These are phyloP conservation scores for Microdochium nivale DNA, from an alignment of 2,329 filamentous ascomycete genomes.

Conservation along the genomic window DNA sequence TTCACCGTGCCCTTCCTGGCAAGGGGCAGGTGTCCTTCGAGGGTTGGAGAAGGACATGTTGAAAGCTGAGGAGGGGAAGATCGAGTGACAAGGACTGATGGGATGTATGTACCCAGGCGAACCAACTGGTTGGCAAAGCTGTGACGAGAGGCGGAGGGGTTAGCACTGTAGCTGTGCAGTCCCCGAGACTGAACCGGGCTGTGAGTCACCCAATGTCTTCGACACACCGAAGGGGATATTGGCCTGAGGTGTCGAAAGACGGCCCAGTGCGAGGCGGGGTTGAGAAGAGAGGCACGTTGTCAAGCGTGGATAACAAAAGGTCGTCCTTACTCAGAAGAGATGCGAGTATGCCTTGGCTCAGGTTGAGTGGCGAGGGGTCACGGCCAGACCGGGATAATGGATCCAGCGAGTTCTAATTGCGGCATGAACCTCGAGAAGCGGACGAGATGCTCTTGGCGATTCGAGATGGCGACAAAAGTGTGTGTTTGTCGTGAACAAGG, in stretches of 20 bases:
- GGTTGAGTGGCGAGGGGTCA: neutral
- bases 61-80: constrained; percentile 4
- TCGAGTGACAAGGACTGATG: neutral
- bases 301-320: neutral
- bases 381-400: neutral
- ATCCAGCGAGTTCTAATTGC: neutral
- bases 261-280: neutral
- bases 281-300: neutral
- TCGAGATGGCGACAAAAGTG: neutral
- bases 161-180: neutral
- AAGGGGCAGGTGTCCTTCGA: constrained; percentile 36
- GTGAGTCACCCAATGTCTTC: neutral
- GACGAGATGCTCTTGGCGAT: neutral
- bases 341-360: neutral
- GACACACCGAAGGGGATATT: neutral
- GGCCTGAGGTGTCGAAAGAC: neutral
- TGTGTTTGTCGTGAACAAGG: neutral
- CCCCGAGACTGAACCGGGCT: neutral
- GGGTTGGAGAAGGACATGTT: constrained; percentile 41
- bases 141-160: neutral
- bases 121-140: neutral
- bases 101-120: neutral
- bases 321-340: neutral
- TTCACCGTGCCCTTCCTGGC: constrained; percentile 28
- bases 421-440: neutral